phyloP scores from a whole-genome alignment of 352 stramenopile species.

The Phytophthora vignae region DNA sequence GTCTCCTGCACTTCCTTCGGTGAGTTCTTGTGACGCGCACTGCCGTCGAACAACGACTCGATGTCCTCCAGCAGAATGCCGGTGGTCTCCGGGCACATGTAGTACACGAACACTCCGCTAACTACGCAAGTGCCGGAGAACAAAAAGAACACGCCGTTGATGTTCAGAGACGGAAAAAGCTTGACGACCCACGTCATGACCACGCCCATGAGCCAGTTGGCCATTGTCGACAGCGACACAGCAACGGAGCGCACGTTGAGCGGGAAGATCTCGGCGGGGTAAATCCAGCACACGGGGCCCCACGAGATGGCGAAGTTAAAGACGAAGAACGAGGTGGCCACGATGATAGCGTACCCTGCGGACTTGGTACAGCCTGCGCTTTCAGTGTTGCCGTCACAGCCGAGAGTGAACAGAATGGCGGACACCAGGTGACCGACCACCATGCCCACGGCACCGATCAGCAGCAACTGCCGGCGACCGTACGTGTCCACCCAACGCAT shows the following conservation, averaged over 20 bases:
- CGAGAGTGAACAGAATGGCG: conserved; percentile 48
- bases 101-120: conserved; percentile 54
- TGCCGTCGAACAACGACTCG: conserved; percentile 57
- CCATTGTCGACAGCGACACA: conserved; percentile 59
- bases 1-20: conserved; percentile 43
- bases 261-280: conserved; percentile 49
- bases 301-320: conserved; percentile 54
- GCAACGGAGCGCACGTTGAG: conserved; percentile 51
- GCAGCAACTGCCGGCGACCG: conserved; percentile 48
- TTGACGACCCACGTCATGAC: conserved; percentile 64
- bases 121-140: conserved; percentile 56
- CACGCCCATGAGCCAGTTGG: conserved; percentile 58
- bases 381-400: conserved; percentile 47
- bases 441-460: conserved; percentile 54
- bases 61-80: conserved; percentile 64
- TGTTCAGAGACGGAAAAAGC: conserved; percentile 58
- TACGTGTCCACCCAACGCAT: conserved; percentile 60
- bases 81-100: conserved; percentile 61
- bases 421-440: conserved; percentile 52
- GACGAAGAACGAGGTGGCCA: conserved; percentile 51
- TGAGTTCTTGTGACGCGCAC: conserved; percentile 41
- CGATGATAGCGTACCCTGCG: conserved; percentile 53
- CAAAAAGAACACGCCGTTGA: conserved; percentile 59
- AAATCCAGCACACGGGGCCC: conserved; percentile 51
- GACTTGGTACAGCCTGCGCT: conserved; percentile 42